Evolutionary conservation across 345 rosid species (phyloP).

Genomic region (Eutrema heterophyllum): DNA sequence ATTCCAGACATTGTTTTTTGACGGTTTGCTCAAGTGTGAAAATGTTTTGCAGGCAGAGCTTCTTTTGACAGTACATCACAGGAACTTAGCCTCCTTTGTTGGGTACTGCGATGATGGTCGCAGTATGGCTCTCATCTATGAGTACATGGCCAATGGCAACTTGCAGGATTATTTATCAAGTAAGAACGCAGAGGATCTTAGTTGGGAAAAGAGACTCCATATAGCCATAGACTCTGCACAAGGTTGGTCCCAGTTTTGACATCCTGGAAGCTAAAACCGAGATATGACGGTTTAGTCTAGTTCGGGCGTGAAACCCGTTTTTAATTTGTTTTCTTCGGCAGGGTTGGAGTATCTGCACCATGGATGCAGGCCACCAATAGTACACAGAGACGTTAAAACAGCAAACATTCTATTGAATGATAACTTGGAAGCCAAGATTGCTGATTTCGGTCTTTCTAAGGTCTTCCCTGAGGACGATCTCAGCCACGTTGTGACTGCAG

Average conservation of each 20-base stretch:
- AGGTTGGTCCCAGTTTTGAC: constrained; percentile 32
- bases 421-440: constrained; percentile 43
- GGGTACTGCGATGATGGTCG: constrained; percentile 48
- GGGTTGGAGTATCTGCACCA: constrained; percentile 36
- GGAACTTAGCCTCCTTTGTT: constrained; percentile 41
- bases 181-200: constrained; percentile 26
- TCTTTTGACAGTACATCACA: constrained; percentile 47
- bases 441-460: constrained; percentile 47
- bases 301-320: not conserved
- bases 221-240: constrained; percentile 58
- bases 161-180: constrained; percentile 40
- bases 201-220: constrained; percentile 54
- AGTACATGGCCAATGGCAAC: constrained; percentile 51
- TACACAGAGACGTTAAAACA: constrained; percentile 38
- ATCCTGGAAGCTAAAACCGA: not conserved
- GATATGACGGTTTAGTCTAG: not conserved
- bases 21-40: not conserved
- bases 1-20: not conserved
- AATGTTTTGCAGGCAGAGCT: constrained; percentile 38
- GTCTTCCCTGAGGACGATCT: constrained; percentile 33
- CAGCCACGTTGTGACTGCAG: constrained; percentile 33
- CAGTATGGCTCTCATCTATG: constrained; percentile 43
- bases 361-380: constrained; percentile 36
- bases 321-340: not conserved
- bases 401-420: constrained; percentile 35